Evolutionary conservation across 2,329 filamentous ascomycete genomes (phyloP), one percentile per base, ranked within the genome.

Genomic region (Alternaria novae-zelandiae): DNA sequence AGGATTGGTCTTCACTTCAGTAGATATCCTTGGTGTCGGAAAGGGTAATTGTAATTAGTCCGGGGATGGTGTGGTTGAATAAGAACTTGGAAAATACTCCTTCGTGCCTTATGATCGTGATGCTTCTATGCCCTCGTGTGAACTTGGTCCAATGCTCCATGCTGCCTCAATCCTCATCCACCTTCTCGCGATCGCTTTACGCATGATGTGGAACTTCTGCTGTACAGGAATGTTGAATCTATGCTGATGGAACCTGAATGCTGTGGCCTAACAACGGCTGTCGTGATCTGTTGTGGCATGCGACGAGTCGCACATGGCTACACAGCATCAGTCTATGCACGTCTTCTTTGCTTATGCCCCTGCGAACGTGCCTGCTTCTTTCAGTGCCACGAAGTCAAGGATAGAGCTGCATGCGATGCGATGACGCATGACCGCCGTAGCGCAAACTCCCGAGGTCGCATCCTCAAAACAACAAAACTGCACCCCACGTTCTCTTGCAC

Each of bases 11-110:
- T 65, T 70, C 68, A 63, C 59, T 74, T 71, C 64, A 56, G 68
- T 68, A 70, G 65, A 73, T 71, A 72, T 68, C 69, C 69, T 71
- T 73, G 62, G 69, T 68, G 54, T 66, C 61, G 67, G 56, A 70
- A 67, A 69, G 67, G 70, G 70, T 73, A 73, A 67, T 71, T 73
- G 72, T 74, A 74, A 74, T 74, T 73, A 71, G 64, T 67, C 20
- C 11, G 67, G 62, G 59, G 63, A 67, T 26, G 55, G 58, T 67
- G 66, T 72, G 49, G 57, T 62, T 63, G 68, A 65, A 68, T 66
- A 57, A 63, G 66, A 69, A 72, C 69, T 70, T 72, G 66, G 68
- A 68, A 71, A 69, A 45, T 51, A 64, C n/a, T 41, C 4, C 12
- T 51, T 12, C 6, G 28, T 51, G 44, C 28, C 20, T 21, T 9